phyloP scores from a whole-genome alignment of 768 basidiomycete genomes.

The Collybia mongolica region DNA sequence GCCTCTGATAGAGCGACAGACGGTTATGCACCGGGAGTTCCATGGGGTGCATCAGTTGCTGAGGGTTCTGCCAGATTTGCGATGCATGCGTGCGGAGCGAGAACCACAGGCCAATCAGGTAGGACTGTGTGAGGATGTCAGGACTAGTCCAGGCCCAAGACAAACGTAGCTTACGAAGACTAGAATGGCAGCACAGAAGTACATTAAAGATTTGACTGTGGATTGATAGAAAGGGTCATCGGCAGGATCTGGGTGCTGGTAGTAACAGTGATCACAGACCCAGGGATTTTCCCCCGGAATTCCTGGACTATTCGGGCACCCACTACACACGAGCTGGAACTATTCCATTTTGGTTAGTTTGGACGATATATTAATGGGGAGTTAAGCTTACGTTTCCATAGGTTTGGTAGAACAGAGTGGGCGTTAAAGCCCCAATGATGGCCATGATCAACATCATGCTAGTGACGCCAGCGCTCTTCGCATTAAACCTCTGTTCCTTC shows the following conservation, averaged over 20 bases:
- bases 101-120: constrained; percentile 97
- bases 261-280: constrained; percentile 91
- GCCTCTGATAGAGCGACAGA: constrained; percentile 63
- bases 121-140: constrained; percentile 59
- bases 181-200: constrained; percentile 88
- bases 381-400: constrained; percentile 84
- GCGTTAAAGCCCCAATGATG: constrained; percentile 92
- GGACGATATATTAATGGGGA: neutral
- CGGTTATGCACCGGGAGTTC: constrained; percentile 60
- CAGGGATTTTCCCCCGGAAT: constrained; percentile 53
- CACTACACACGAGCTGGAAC: constrained; percentile 87
- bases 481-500: constrained; percentile 98
- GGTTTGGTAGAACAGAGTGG: constrained; percentile 96
- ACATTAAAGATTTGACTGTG: constrained; percentile 94
- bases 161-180: constrained; percentile 65
- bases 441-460: constrained; percentile 99
- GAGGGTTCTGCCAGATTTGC: constrained; percentile 99
- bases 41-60: constrained; percentile 67
- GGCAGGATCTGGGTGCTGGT: constrained; percentile 91
- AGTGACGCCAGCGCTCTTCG: constrained; percentile 98
- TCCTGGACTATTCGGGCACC: constrained; percentile 58
- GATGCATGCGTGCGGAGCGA: constrained; percentile 96
- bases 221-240: constrained; percentile 96
- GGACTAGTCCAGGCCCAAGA: neutral
- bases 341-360: constrained; percentile 28